Conservation (phyloP, 768 basidiomycete genomes). For the Suillus cothurnatus region DNA sequence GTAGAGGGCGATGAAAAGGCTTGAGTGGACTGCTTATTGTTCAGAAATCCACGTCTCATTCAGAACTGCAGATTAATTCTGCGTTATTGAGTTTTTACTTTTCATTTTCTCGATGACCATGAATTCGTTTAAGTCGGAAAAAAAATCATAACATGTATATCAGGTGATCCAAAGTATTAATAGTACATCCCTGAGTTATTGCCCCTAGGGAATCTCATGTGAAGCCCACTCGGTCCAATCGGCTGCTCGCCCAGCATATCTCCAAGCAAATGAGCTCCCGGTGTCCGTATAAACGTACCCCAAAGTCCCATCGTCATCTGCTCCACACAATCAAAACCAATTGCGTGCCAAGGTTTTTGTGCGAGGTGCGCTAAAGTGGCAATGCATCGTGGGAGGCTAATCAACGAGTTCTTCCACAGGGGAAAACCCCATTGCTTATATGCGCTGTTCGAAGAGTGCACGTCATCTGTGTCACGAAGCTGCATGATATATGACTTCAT, state of each 20-base stretch:
- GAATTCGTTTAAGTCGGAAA: too few relatives aligned
- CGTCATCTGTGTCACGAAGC: neutral
- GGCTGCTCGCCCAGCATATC: neutral
- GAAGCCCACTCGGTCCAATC: neutral
- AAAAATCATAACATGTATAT: neutral
- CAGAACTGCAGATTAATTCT: neutral
- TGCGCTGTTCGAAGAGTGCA: neutral
- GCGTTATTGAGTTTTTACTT: neutral
- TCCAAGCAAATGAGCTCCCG: neutral
- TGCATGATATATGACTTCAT: neutral
- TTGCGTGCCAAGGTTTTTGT: neutral
- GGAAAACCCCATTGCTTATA: neutral
- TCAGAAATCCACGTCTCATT: neutral
- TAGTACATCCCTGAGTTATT: neutral
- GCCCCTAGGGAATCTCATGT: neutral
- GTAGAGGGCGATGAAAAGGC: conserved; percentile 40
- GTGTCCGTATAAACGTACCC: neutral
- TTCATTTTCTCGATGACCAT: neutral
- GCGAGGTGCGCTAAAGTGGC: neutral
- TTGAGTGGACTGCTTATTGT: conserved; percentile 13
- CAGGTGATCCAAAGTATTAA: neutral
- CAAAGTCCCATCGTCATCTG: neutral
- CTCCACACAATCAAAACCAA: neutral
- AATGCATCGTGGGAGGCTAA: neutral
- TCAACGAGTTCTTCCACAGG: neutral